Base-by-base conservation (phyloP, 73 alveolate genomes). In the Effrenium voratum region DNA sequence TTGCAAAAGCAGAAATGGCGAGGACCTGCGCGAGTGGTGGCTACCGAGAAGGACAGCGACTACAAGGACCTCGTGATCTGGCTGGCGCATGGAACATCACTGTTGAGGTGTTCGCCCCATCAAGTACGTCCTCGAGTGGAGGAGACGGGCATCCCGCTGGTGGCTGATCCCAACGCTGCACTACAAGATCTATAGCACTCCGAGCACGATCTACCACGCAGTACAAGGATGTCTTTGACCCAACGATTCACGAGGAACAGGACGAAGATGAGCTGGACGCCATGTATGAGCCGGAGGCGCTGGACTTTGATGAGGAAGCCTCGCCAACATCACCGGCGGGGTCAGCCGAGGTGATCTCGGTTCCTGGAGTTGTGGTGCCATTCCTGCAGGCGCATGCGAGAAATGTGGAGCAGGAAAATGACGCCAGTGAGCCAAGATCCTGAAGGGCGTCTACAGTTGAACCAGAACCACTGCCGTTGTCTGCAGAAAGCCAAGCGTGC, bases 1-100 rank as follows among this genome's bases (percentile, higher is more conserved):
- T 63, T 86, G 5, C 94, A 86, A 66, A 86, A 86, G 82, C 38
- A 57, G 66, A 40, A 43, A 49, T 86, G 94, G 94, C 55, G 94
- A 0, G 94, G 94, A 0, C 94, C 94, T 0, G 81, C 83, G 1
- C 28, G 94, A 13, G 66, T 72, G 0, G 94, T 86, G 2, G 94
- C 94, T 0, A 49, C 6, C 13, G 94, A 86, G 50, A 0, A 22
- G 5, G 66, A 86, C 46, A 82, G 59, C 0, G 50, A 26, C 2
- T 44, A 34, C 86, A 75, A 86, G 40, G 63, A 32, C 22, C 46
- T 40, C 13, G 76, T 86, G 10, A 4, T 59, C 0, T 86, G 94
- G 94, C 50, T 86, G 45, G 30, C 55, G 8, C 94, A 86, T 60
- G 94, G 94, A 0, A 86, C 94, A 41, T 86, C 94, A 0, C 15